Conservation (phyloP, 495 filamentous ascomycete genomes). For the Aspergillus avenaceus region DNA sequence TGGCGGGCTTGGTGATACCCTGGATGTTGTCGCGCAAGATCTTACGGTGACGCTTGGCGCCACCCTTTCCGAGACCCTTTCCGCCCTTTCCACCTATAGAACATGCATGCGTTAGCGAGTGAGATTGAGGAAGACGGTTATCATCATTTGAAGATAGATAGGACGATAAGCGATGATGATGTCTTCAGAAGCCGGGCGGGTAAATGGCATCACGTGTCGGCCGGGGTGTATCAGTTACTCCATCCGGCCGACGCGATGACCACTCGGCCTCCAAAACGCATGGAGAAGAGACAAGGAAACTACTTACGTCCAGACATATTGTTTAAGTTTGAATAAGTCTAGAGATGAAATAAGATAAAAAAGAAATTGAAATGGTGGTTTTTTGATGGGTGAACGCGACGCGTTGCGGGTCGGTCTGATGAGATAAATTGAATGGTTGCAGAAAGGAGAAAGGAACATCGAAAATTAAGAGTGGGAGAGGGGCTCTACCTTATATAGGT, state of each 20-base stretch:
- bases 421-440: constrained; percentile 15
- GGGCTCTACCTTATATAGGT: constrained; percentile 32
- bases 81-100: constrained; percentile 82
- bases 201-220: constrained; percentile 13
- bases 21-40: constrained; percentile 99
- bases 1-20: constrained; percentile 70
- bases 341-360: constrained; percentile 23
- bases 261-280: constrained; percentile 5
- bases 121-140: background rate
- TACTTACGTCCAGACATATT: constrained; percentile 97
- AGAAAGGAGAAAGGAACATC: constrained; percentile 15
- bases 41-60: constrained; percentile 98
- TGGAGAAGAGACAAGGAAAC: constrained; percentile 9
- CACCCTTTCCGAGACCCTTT: constrained; percentile 81
- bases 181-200: background rate
- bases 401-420: constrained; percentile 14
- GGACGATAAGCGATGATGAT: constrained; percentile 1
- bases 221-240: background rate
- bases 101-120: background rate
- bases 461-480: constrained; percentile 10
- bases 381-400: constrained; percentile 13
- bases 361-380: constrained; percentile 22
- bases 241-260: background rate
- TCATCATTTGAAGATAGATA: too few species aligned
- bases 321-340: constrained; percentile 25